Base-by-base conservation (phyloP, 495 filamentous ascomycete species). In the Sabuloglossum arenarium region DNA sequence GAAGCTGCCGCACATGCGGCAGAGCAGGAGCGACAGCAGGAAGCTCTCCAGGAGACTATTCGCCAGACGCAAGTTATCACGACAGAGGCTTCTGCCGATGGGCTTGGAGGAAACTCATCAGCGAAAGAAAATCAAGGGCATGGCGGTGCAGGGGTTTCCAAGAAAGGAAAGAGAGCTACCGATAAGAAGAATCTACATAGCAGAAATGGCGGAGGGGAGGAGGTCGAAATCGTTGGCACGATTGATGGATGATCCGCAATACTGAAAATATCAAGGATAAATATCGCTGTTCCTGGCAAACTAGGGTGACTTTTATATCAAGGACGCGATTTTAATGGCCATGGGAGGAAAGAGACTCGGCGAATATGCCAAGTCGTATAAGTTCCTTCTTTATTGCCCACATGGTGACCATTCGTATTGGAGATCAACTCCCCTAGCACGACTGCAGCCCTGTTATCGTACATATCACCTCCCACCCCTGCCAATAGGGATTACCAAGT, bases 201-300 rank as follows among this genome's bases (percentile, higher is more conserved):
- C 39, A 55, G 56, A 58, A 12, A 39, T 6, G 50, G 51, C 3
- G 57, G 31, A 12, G 52, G 51, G 6, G 57, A 58, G 9, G 56
- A 58, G 45, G 57, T 58, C 0, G 57, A 59, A 21, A 25, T 59
- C 27, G 27, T 59, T 19, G 57, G 57, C 31, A 59, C 57, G 2
- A 57, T 59, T 23, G 39, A 43, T 21, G 9, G 34, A 14, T 37
- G 34, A 37, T 14, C n/a, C n/a, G n/a, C n/a, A n/a, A n/a, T n/a
- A n/a, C n/a, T n/a, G n/a, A n/a, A n/a, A n/a, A n/a, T n/a, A n/a
- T n/a, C n/a, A n/a, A 39, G 34, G 14, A 39, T 5, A 32, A 32
- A 32, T 11, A 32, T 5, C 11, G 16, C 6, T 39, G 34, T 39
- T 39, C 16, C 8, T 11, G 30, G 11, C 30, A n/a, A n/a, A n/a